Evolutionary conservation across 306 rosid species (phyloP), one percentile per base, ranked within the genome.

Genomic region (Casuarina equisetifolia): DNA sequence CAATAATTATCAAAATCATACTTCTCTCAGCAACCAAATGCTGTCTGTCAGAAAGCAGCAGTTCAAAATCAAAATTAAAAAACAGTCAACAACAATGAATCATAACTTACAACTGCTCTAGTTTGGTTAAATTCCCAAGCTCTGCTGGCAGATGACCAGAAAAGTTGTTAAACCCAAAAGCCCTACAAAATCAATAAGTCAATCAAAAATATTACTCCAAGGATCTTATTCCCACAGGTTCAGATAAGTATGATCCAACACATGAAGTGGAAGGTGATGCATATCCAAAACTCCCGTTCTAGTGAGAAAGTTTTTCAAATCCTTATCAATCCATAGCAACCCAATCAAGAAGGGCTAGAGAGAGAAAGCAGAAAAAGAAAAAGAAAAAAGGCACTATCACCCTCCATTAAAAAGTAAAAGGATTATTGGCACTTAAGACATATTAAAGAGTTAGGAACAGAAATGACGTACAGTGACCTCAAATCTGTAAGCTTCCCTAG

Each of bases 141-240:
- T 92, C 96, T 51, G 88, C 59, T 53, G 98, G 97, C 25, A 94
- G 84, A 81, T 96, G 48, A 44, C 97, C 96, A 25, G 91, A 82
- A 74, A 92, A 92, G 74, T 86, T 94, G 90, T 92, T 94, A 74
- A 92, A 58, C 67, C 69, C 70, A 39, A 88, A 71, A 48, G 66
- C 50, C 74, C 98, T 94, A 73, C 74, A 86, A 78, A 70, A 78
- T 66, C 71, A 58, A 59, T 17, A 76, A 76, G 19, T 48, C 70
- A 78, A 40, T 74, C 19, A 32, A 46, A 5, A 42, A 36, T 7
- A 61, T 3, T 71, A 7, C 13, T 70, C 0, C 42, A 25, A 70
- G 25, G 6, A 39, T 38, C 38, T 36, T 17, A 36, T 61, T 32
- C 44, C 15, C 6, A 36, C 38, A 63, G n/a, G 45, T 63, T 38